Conservation (phyloP, 225 moss, liverwort and hornwort genomes). For the Pseudoscleropodium purum region DNA sequence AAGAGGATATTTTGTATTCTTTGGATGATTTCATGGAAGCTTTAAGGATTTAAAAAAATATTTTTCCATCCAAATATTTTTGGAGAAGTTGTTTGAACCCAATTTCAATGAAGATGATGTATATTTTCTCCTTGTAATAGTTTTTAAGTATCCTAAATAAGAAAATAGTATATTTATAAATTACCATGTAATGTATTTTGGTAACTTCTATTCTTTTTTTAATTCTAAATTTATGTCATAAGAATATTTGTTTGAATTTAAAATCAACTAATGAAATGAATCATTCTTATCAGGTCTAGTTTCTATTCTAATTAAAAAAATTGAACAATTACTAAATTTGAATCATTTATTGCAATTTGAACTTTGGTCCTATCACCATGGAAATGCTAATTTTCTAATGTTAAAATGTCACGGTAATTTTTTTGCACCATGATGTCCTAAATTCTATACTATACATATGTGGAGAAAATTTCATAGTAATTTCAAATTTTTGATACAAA, state of each 20-base stretch:
- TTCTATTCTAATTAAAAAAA: not conserved
- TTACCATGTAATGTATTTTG: not conserved
- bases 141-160: not conserved
- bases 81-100: rapidly evolving
- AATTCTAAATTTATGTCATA: not conserved
- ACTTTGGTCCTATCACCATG: not conserved
- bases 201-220: not conserved
- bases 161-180: not conserved
- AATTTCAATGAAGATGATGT: not conserved
- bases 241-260: not conserved
- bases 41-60: not conserved
- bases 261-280: not conserved
- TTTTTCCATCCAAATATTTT: not conserved
- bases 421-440: too few species aligned
- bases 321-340: not conserved
- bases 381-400: not conserved
- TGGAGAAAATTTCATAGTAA: not conserved
- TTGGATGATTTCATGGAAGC: not conserved
- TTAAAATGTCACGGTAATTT: not conserved
- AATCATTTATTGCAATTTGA: not conserved
- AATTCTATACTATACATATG: not conserved
- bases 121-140: not conserved
- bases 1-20: too few species aligned
- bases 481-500: not conserved
- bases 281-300: not conserved